A percentile compares a stretch with the other conserved stretches of the same genome.
phyloP scores from a whole-genome alignment of 2,329 filamentous ascomycete species.

The Penicillium brevicompactum region DNA sequence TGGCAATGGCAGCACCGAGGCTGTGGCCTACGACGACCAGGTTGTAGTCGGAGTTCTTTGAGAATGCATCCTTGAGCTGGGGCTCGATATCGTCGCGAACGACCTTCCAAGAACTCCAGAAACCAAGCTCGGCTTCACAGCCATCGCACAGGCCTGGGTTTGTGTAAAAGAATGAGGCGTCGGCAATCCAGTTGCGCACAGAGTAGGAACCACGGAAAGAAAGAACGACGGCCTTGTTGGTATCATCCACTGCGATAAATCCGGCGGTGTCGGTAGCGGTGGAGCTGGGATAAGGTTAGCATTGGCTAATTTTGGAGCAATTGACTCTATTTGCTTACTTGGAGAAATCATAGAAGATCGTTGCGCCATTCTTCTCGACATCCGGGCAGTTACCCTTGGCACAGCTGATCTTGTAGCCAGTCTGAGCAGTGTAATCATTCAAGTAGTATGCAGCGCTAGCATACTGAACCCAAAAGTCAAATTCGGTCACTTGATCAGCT shows the following conservation, averaged over 20 bases:
- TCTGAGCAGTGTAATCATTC: constrained; percentile 45
- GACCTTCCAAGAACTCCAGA: constrained; percentile 49
- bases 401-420: constrained; percentile 47
- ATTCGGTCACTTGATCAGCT: constrained; percentile 22
- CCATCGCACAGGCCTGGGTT: constrained; percentile 44
- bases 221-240: constrained; percentile 41
- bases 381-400: constrained; percentile 47
- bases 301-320: neutral
- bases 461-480: constrained; percentile 53
- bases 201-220: constrained; percentile 42
- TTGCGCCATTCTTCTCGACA: constrained; percentile 37
- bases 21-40: constrained; percentile 63
- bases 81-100: constrained; percentile 39
- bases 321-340: constrained; percentile 36
- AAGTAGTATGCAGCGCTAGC: constrained; percentile 54
- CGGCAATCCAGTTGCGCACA: constrained; percentile 35
- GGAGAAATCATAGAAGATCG: constrained; percentile 49
- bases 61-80: constrained; percentile 31
- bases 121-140: constrained; percentile 49
- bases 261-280: constrained; percentile 47
- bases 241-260: constrained; percentile 52
- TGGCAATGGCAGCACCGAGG: constrained; percentile 67
- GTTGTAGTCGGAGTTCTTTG: constrained; percentile 36
- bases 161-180: constrained; percentile 30
- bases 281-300: constrained; percentile 7